These are phyloP conservation scores for Ulmus americana DNA, from an alignment of 331 rosid genomes.

Conservation along the genomic window DNA sequence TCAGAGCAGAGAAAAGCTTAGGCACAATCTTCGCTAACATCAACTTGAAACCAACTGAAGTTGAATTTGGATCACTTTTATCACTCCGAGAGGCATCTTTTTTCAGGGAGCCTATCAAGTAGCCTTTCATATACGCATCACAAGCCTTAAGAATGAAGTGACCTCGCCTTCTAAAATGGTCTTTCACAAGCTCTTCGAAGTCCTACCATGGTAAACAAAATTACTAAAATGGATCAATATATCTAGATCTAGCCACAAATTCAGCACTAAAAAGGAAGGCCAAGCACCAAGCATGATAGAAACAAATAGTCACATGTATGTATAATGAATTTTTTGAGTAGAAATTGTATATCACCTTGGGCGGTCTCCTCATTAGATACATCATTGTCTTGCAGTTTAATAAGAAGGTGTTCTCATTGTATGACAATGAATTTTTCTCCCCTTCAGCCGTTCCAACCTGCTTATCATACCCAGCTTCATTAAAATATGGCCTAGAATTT, in stretches of 20 bases:
- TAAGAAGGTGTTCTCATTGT: constrained; percentile 88
- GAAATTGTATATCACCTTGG: constrained; percentile 55
- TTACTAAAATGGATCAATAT: neutral
- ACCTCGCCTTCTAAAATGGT: constrained; percentile 83
- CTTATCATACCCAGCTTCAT: constrained; percentile 97
- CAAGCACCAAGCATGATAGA: neutral
- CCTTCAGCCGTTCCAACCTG: constrained; percentile 97
- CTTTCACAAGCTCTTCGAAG: constrained; percentile 68
- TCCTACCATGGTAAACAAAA: constrained; percentile 41
- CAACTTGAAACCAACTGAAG: constrained; percentile 89
- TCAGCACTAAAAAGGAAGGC: neutral
- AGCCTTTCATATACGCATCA: constrained; percentile 86
- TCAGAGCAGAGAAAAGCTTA: constrained; percentile 61
- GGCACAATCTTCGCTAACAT: constrained; percentile 83
- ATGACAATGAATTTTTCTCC: constrained; percentile 88
- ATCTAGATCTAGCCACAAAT: neutral
- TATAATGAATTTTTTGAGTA: neutral
- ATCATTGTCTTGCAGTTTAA: constrained; percentile 89
- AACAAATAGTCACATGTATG: neutral
- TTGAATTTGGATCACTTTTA: constrained; percentile 57
- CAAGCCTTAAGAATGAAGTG: constrained; percentile 90
- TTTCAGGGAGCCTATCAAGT: constrained; percentile 68
- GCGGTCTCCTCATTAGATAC: constrained; percentile 86
- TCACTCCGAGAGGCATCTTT: constrained; percentile 59
- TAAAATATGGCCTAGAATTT: constrained; percentile 91